Evolutionary conservation across 148 eudicot species (phyloP), one percentile per base, ranked within the genome.

Genomic region (Rhododendron henanense): DNA sequence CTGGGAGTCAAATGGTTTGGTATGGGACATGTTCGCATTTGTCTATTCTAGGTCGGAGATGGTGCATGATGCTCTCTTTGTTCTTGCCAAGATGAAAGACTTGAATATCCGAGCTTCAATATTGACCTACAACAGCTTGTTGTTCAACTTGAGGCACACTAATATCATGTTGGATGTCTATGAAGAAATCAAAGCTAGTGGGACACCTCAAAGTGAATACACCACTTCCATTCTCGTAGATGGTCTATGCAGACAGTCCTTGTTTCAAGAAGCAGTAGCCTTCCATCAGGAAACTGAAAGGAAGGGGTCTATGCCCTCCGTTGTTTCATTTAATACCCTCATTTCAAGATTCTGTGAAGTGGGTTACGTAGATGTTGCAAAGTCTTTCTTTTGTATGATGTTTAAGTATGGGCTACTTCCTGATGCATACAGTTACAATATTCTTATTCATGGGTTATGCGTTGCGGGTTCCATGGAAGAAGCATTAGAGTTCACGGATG

Each of bases 21-120:
- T 96, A 47, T 96, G 98, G 98, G 96, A 96, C 88, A 90, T 90
- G 94, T 78, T 94, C 88, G 94, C 95, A 23, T 94, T 93, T 91
- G 90, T 90, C 84, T 96, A 96, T 85, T 94, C 94, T 35, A 89
- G 91, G 88, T 86, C 79, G 37, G 92, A 89, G 81, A 93, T 96
- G 95, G 89, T 93, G 55, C 87, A 91, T 73, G 98, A 93, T 89
- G 95, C 96, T 63, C 90, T 96, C 25, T 87, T 88, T 89, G 93
- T 93, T 86, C 86, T 96, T 50, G 88, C 91, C 47, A 93, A 93
- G 88, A 94, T 96, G 98, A 96, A 93, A 79, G 93, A 90, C 83
- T 83, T 96, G 69, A 78, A 86, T 82, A 85, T 96, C 37, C 92
- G 78, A 81, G 93, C 94, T 50, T 94, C 98, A 65, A 90, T 93